Percentiles rank a stretch among this genome's conserved stretches.
Evolutionary conservation across 1,139 yeast species (phyloP).

Genomic region (Geotrichum aggregatum): DNA sequence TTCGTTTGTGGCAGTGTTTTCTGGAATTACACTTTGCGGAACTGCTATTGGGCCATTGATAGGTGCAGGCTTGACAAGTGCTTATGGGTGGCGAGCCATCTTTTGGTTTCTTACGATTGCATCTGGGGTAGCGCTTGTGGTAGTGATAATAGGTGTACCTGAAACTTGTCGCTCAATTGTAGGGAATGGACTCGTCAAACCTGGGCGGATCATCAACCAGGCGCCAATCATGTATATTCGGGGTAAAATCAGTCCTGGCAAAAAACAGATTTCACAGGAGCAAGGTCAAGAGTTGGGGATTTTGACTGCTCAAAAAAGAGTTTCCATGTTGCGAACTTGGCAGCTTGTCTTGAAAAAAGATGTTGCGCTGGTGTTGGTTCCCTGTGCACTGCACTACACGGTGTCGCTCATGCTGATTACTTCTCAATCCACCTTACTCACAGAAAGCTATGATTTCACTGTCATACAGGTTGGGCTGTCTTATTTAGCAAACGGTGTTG

Average conservation of each 20-base stretch:
- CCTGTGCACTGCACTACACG: slow-evolving; percentile 59
- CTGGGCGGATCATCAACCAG: slow-evolving; percentile 41
- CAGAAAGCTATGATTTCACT: slow-evolving; percentile 47
- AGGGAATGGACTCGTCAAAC: slow-evolving; percentile 60
- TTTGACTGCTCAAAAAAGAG: slow-evolving; percentile 41
- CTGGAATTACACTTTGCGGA: slow-evolving; percentile 67
- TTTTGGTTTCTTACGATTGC: slow-evolving; percentile 70
- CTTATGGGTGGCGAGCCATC: slow-evolving; percentile 71
- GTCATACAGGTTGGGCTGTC: slow-evolving; percentile 60
- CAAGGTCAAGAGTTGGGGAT: slow-evolving; percentile 29
- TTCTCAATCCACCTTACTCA: slow-evolving; percentile 53
- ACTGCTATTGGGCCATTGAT: slow-evolving; percentile 72
- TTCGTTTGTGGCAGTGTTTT: slow-evolving; percentile 53
- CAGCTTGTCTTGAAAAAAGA: slow-evolving; percentile 35
- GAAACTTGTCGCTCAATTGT: slow-evolving; percentile 68
- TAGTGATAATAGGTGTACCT: slow-evolving; percentile 46
- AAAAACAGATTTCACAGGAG: slow-evolving; percentile 25
- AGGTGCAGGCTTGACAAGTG: slow-evolving; percentile 60
- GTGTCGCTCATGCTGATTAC: slow-evolving; percentile 69
- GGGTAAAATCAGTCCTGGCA: slow-evolving; percentile 6
- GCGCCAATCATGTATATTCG: slow-evolving; percentile 40
- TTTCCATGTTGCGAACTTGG: slow-evolving; percentile 39
- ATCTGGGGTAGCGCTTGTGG: slow-evolving; percentile 45
- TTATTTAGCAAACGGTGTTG: slow-evolving; percentile 43
- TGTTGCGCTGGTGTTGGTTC: slow-evolving; percentile 43